These are phyloP conservation scores for Durusdinium trenchii DNA, from an alignment of 73 alveolate species.

Conservation along the genomic window DNA sequence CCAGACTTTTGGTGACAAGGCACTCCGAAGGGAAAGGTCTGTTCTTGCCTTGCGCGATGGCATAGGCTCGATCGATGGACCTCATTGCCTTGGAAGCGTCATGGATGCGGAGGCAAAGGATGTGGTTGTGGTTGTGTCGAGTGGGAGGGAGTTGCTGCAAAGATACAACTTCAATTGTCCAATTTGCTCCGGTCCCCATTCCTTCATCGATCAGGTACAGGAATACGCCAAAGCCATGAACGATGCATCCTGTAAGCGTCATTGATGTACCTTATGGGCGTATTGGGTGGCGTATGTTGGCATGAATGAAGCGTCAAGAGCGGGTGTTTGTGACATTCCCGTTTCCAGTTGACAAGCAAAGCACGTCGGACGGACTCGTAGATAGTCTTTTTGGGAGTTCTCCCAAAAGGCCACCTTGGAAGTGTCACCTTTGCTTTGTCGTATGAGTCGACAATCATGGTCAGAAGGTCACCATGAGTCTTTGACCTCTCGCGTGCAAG, in stretches of 20 bases:
- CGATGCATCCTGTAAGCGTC: slow-evolving; percentile 24
- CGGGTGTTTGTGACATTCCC: background rate
- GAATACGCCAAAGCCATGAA: background rate
- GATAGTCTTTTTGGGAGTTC: background rate
- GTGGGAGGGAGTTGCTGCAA: background rate
- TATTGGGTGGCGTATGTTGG: too few relatives aligned
- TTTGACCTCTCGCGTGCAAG: background rate
- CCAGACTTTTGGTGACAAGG: background rate
- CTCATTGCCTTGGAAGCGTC: slow-evolving; percentile 29
- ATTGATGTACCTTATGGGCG: background rate
- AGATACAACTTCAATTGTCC: slow-evolving; percentile 1
- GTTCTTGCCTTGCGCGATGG: background rate
- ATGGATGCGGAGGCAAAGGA: background rate
- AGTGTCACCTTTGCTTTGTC: slow-evolving; percentile 32
- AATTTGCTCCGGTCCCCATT: background rate
- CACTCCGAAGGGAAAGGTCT: background rate
- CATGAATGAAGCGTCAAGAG: background rate
- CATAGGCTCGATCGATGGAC: slow-evolving; percentile 27
- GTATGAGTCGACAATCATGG: background rate
- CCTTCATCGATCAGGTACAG: background rate
- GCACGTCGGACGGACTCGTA: background rate
- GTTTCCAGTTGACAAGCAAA: background rate
- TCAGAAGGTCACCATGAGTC: background rate
- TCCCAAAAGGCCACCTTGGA: background rate
- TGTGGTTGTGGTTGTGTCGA: too few relatives aligned